Conservation (phyloP, 148 eudicot species). For the Pharnaceum exiguum region DNA sequence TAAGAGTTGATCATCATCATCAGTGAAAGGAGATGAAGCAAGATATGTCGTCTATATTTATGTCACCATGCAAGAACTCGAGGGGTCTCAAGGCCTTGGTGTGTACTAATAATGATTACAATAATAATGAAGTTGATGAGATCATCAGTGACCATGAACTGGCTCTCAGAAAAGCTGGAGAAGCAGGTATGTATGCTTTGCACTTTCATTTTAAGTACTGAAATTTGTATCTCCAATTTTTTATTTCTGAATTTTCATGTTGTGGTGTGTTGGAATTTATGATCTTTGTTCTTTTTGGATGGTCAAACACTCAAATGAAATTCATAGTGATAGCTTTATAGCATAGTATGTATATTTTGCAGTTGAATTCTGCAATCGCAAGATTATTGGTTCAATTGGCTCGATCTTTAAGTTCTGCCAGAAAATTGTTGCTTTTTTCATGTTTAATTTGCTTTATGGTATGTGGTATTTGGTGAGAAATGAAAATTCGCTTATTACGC, state of each 20-base stretch:
- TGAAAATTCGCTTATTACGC: too few relatives aligned
- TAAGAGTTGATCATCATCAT: not conserved
- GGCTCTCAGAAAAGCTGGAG: constrained; percentile 75
- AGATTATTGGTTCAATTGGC: too few relatives aligned
- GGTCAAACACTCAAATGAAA: too few relatives aligned
- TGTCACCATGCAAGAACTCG: constrained; percentile 37
- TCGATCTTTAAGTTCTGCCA: too few relatives aligned
- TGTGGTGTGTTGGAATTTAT: too few relatives aligned
- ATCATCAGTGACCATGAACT: constrained; percentile 61
- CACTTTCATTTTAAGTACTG: not conserved
- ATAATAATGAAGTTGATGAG: constrained; percentile 32
- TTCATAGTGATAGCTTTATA: too few relatives aligned
- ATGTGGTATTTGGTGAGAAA: too few relatives aligned
- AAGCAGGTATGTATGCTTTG: constrained; percentile 46
- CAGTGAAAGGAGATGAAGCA: constrained; percentile 49
- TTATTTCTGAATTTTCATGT: not conserved
- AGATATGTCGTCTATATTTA: constrained; percentile 29
- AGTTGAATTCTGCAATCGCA: too few relatives aligned
- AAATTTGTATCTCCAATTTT: not conserved
- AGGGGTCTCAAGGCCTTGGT: constrained; percentile 65
- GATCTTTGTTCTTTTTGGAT: too few relatives aligned
- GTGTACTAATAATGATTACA: not conserved
- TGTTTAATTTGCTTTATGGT: too few relatives aligned
- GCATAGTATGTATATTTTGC: too few relatives aligned
- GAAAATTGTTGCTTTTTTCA: too few relatives aligned